These are phyloP conservation scores for Aspergillus sergii DNA, from an alignment of 2,329 filamentous ascomycete genomes.

Conservation along the genomic window DNA sequence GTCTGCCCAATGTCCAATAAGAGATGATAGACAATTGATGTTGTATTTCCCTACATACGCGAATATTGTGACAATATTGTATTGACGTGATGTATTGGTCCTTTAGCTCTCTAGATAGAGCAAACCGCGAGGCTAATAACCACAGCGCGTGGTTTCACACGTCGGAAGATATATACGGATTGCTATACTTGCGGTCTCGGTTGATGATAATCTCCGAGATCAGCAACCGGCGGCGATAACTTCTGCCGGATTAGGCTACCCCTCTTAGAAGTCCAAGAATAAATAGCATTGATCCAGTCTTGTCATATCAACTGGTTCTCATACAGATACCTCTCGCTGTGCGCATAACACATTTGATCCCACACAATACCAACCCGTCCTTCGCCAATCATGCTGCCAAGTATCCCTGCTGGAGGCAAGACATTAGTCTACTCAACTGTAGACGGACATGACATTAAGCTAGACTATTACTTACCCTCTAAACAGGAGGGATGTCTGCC, in stretches of 20 bases:
- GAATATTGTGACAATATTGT: too few relatives aligned
- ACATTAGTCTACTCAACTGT: slow-evolving; percentile 24
- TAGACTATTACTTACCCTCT: slow-evolving; percentile 24
- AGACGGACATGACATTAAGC: slow-evolving; percentile 21
- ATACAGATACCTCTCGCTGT: not conserved
- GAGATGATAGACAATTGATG: too few relatives aligned
- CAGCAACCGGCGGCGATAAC: not conserved
- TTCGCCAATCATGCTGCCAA: not conserved
- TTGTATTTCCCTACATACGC: too few relatives aligned
- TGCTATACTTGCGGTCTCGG: too few relatives aligned
- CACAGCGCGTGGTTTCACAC: too few relatives aligned
- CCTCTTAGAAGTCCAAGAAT: not conserved
- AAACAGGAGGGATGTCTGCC: slow-evolving; percentile 13
- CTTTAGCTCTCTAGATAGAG: too few relatives aligned
- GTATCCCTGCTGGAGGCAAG: not conserved
- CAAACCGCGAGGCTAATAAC: too few relatives aligned
- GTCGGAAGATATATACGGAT: too few relatives aligned
- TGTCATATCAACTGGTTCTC: not conserved
- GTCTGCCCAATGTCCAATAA: too few relatives aligned
- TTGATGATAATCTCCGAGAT: too few relatives aligned
- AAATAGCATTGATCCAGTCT: not conserved
- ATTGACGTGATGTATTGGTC: too few relatives aligned
- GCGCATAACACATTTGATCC: not conserved
- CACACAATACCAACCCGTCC: not conserved
- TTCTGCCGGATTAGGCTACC: not conserved